Percentiles rank a stretch among this genome's conserved stretches.
Conservation (phyloP, 1,139 yeast genomes). For the Pichia terricola region DNA sequence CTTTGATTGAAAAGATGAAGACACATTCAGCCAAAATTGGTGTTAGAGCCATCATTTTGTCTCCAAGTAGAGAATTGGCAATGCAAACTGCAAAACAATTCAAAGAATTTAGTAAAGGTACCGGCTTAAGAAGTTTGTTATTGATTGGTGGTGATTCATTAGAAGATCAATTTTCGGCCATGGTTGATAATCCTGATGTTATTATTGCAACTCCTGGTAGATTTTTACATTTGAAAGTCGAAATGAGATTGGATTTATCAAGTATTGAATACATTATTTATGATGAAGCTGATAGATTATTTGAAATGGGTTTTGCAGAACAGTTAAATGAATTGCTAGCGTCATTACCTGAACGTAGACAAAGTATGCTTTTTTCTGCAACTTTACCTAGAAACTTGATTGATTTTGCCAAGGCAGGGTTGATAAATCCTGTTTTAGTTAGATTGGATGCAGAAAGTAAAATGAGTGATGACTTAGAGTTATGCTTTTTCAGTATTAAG, state of each 20-base stretch:
- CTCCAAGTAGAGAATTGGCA: constrained; percentile 94
- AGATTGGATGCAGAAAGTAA: constrained; percentile 88
- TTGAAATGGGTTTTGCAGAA: constrained; percentile 95
- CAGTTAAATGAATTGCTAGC: constrained; percentile 86
- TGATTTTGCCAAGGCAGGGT: constrained; percentile 95
- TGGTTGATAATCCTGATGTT: constrained; percentile 92
- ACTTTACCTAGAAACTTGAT: constrained; percentile 88
- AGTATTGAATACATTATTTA: constrained; percentile 85
- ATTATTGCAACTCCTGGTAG: constrained; percentile 97
- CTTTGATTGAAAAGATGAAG: constrained; percentile 78
- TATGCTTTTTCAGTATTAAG: constrained; percentile 78
- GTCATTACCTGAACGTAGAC: constrained; percentile 72
- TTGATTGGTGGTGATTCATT: constrained; percentile 96
- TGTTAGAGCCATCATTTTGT: constrained; percentile 74
- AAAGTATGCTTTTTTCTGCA: constrained; percentile 86
- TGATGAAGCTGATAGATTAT: constrained; percentile 96
- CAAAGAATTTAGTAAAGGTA: constrained; percentile 77
- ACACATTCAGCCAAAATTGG: constrained; percentile 83
- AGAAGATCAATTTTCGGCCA: constrained; percentile 88
- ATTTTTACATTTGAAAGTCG: constrained; percentile 88
- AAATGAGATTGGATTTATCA: constrained; percentile 79
- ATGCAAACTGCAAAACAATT: constrained; percentile 83
- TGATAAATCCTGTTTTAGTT: constrained; percentile 83
- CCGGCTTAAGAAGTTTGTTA: constrained; percentile 71
- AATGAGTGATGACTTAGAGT: constrained; percentile 80